These are phyloP conservation scores for Mortierella sp. DNA, from an alignment of 371 early-diverging fungal species.

Conservation along the genomic window DNA sequence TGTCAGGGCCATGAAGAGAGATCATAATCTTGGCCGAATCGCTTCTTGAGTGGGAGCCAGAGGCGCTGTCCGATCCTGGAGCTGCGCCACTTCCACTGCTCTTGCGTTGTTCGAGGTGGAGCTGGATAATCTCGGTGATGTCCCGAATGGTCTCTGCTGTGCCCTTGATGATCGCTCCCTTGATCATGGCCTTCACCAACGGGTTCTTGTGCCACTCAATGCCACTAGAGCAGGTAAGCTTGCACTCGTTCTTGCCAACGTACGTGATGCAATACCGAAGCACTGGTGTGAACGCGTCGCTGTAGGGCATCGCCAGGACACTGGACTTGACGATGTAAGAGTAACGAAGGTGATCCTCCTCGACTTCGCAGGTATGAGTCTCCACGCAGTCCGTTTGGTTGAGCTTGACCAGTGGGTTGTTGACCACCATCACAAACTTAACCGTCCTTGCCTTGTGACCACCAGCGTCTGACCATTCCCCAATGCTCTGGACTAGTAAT, in stretches of 20 bases:
- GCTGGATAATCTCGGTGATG: constrained; percentile 41
- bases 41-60: constrained; percentile 3
- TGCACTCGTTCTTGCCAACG: constrained; percentile 61
- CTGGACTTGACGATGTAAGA: constrained; percentile 56
- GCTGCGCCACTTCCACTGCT: background rate
- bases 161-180: constrained; percentile 47
- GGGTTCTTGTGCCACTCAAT: constrained; percentile 71
- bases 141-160: constrained; percentile 53
- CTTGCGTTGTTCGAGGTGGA: constrained; percentile 31
- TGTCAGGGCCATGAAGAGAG: constrained; percentile 44
- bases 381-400: constrained; percentile 74
- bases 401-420: constrained; percentile 68
- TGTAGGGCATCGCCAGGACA: constrained; percentile 70
- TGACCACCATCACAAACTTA: constrained; percentile 69
- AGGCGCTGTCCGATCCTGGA: background rate
- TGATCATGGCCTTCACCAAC: constrained; percentile 65
- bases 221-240: constrained; percentile 64
- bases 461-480: constrained; percentile 56
- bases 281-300: constrained; percentile 72
- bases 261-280: constrained; percentile 70
- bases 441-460: constrained; percentile 61
- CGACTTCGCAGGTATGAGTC: constrained; percentile 63
- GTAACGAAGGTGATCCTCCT: constrained; percentile 64
- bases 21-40: constrained; percentile 37
- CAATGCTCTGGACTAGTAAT: constrained; percentile 59